Evolutionary conservation across 1,284 basidiomycete species (phyloP), one percentile per base, ranked within the genome.

Genomic region (Bjerkandera adusta): DNA sequence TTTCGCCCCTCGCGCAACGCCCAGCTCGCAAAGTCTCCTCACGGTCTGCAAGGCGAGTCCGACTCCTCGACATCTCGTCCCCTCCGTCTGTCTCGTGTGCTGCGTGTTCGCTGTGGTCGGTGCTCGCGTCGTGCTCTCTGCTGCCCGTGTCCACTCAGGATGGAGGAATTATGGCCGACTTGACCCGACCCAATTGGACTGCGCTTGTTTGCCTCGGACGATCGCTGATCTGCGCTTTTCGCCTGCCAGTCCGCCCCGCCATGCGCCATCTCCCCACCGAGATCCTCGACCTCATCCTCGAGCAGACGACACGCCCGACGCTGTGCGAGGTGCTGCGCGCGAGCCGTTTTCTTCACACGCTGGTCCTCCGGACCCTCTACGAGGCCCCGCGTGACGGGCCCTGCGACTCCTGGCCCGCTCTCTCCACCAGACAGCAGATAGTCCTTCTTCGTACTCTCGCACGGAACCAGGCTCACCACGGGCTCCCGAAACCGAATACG

Each of bases 351-450:
- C 61, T 81, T 40, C 63, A 75, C 43, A 49, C 61, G 13, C 55
- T 76, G 40, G 70, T 69, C 2, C 60, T 59, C 4, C 71, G 73
- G 3, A 49, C 68, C 4, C 62, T 83, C 5, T 83, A 83, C 49
- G 27, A 30, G n/a, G 27, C n/a, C 27, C n/a, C 27, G 8, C 70
- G 71, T 42, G 57, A 64, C 30, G 68, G 81, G 29, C 52, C 56
- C n/a, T n/a, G n/a, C 2, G 63, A 71, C n/a, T 51, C 72, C 11
- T 4, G 3, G 6, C 43, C 60, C 0, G 60, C 71, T 0, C 48
- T n/a, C n/a, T n/a, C n/a, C n/a, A n/a, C n/a, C n/a, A n/a, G 26
- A 1, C 62, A 60, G 5, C 58, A 66, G 13, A 42, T 77, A 0
- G 50, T 40, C 1, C 73, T 77, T 41, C 54, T 79, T 44, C 63